Evolutionary conservation across 2,329 filamentous ascomycete genomes (phyloP), one percentile per base, ranked within the genome.

Genomic region (Calycina marina): DNA sequence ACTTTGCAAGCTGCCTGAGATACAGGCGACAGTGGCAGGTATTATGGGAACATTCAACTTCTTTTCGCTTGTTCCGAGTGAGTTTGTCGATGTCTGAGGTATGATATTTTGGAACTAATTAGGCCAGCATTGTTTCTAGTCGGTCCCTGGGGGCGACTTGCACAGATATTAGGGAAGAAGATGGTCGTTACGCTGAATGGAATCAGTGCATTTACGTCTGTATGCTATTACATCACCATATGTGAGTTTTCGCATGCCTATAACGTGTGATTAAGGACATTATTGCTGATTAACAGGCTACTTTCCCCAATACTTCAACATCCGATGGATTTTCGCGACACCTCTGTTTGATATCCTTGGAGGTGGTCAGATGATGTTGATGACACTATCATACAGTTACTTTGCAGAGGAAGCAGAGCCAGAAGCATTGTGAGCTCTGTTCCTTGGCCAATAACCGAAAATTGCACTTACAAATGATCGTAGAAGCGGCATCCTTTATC

Each of bases 311-410:
- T 14, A 28, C 4, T 39, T 40, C 25, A 35, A 42, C 27, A 33
- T 42, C 8, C 30, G 36, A 32, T 42, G 31, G 38, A 38, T 42
- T 12, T 42, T 36, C 24, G 20, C 38, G 17, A 33, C 31, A 2
- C 38, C 40, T 9, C 28, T 42, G 3, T 33, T 42, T 18, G 36
- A 40, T 17, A 34, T 39, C 4, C 16, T 40, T 17, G 38, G 40
- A 9, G 40, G 40, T 8, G 38, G 40, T n/a, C 14, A 27, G 4
- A 25, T 38, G 3, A 37, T 42, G 3, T 17, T 40, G 5, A 25
- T 18, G 4, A 40, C 40, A 5, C 39, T 40, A 15, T 14, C 32
- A 3, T 37, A 36, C 13, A 38, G 33, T 18, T 39, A 37, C 13
- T 37, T 40, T 4, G 34, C 35, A 6, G 40, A 40, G 26, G 32